A percentile compares a stretch with the other conserved stretches of the same genome.
Conservation (phyloP, 495 filamentous ascomycete genomes). For the Platismatia glauca region DNA sequence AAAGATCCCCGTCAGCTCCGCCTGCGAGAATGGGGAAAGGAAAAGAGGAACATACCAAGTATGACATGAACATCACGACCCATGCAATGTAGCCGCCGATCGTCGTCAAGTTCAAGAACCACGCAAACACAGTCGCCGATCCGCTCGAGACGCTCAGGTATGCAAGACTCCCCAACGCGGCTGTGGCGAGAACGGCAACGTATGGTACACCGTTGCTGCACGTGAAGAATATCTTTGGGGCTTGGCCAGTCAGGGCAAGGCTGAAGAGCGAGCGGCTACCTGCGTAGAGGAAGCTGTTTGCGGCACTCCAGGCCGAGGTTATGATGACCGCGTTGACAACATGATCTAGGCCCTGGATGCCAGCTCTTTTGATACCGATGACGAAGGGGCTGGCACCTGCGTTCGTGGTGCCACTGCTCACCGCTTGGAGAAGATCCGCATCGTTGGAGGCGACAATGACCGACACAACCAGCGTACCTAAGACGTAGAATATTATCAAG, state of each 20-base stretch:
- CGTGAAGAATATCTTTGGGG: slow-evolving; percentile 58
- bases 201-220: slow-evolving; percentile 70
- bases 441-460: slow-evolving; percentile 50
- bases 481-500: slow-evolving; percentile 71
- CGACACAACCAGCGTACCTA: slow-evolving; percentile 45
- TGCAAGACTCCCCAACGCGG: slow-evolving; percentile 57
- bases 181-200: slow-evolving; percentile 52
- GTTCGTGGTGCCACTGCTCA: slow-evolving; percentile 26
- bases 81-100: slow-evolving; percentile 59
- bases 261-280: slow-evolving; percentile 75
- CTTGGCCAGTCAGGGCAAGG: slow-evolving; percentile 66
- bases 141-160: slow-evolving; percentile 69
- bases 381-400: slow-evolving; percentile 54
- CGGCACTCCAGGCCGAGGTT: slow-evolving; percentile 70
- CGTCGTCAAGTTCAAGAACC: slow-evolving; percentile 78
- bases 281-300: slow-evolving; percentile 69
- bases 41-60: slow-evolving; percentile 25
- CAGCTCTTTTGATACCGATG: slow-evolving; percentile 46
- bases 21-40: background rate
- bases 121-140: slow-evolving; percentile 62
- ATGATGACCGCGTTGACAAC: slow-evolving; percentile 61
- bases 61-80: slow-evolving; percentile 29
- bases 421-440: slow-evolving; percentile 45
- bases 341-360: slow-evolving; percentile 44
- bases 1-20: background rate